Evolutionary conservation across 1,139 yeast species (phyloP).

Genomic region (Tardiomyces depauwii): DNA sequence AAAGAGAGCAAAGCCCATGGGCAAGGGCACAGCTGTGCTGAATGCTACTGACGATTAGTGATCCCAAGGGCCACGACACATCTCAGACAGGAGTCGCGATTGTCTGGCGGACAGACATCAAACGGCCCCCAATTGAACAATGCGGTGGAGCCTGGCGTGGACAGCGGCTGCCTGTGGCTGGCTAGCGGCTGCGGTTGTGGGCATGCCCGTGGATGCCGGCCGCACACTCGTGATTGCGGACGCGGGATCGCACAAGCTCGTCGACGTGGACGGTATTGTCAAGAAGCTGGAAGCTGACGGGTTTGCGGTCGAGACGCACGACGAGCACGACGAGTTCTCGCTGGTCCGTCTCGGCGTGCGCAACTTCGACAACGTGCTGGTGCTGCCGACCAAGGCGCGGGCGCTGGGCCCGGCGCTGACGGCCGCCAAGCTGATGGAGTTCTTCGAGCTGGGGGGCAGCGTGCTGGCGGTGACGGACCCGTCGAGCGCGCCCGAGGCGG

Average conservation of each 20-base stretch:
- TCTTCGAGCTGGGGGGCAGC: conserved; percentile 62
- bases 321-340: conserved; percentile 22
- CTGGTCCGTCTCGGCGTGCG: conserved; percentile 34
- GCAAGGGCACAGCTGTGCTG: no score
- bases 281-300: conserved; percentile 22
- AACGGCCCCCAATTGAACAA: background rate
- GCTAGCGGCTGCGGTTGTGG: conserved; percentile 4
- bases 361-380: conserved; percentile 40
- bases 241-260: conserved; percentile 11
- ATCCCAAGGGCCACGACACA: no score
- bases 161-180: conserved; percentile 1
- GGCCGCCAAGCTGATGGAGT: conserved; percentile 36
- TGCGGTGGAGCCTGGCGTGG: background rate
- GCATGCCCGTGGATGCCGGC: conserved; percentile 12
- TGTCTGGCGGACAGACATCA: no score
- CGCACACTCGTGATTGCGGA: conserved; percentile 18
- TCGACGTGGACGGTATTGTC: conserved; percentile 24
- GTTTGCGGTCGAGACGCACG: conserved; percentile 19
- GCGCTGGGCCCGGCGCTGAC: conserved; percentile 34
- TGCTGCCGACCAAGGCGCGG: conserved; percentile 37
- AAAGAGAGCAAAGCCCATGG: no score
- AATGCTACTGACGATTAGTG: no score
- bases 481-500: conserved; percentile 53
- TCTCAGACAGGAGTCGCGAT: no score
- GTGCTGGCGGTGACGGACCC: conserved; percentile 50